phyloP scores from a whole-genome alignment of 2,329 filamentous ascomycete genomes.

The Ceratocystiopsis minuta region DNA sequence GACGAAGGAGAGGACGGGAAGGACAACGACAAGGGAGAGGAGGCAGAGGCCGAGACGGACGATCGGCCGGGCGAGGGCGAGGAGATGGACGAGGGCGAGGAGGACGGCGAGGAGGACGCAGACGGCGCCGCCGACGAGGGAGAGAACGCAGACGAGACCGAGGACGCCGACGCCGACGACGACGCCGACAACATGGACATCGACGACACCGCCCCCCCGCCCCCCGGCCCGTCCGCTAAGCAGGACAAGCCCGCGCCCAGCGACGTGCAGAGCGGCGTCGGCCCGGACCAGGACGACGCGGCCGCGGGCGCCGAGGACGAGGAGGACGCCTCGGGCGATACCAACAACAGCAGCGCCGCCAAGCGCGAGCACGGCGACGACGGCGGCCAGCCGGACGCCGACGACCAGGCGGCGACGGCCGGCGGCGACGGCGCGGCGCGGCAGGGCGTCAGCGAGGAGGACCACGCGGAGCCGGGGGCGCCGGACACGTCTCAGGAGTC shows the following conservation, averaged over 20 bases:
- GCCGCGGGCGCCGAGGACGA: slow-evolving; percentile 10
- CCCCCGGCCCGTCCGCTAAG: slow-evolving; percentile 25
- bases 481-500: slow-evolving; percentile 14
- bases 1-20: slow-evolving; percentile 29
- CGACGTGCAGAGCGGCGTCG: slow-evolving; percentile 45
- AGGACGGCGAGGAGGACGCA: slow-evolving; percentile 14
- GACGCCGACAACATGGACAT: slow-evolving; percentile 21
- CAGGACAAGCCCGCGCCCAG: slow-evolving; percentile 45
- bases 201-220: slow-evolving; percentile 14
- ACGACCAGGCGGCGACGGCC: slow-evolving; percentile 36
- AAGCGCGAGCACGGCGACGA: slow-evolving; percentile 50
- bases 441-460: slow-evolving; percentile 23
- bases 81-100: slow-evolving; percentile 24
- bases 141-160: slow-evolving; percentile 17
- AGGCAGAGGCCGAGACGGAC: slow-evolving; percentile 24
- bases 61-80: slow-evolving; percentile 15
- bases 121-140: slow-evolving; percentile 27
- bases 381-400: slow-evolving; percentile 44
- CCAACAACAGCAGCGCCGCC: slow-evolving; percentile 38
- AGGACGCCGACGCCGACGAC: slow-evolving; percentile 30
- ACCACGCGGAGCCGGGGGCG: slow-evolving; percentile 17
- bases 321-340: slow-evolving; percentile 12
- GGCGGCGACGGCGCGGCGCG: slow-evolving; percentile 44
- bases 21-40: slow-evolving; percentile 20
- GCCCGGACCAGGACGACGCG: slow-evolving; percentile 46